Evolutionary conservation across 805 yeast species (phyloP).

Genomic region (Candida coquimbonensis): DNA sequence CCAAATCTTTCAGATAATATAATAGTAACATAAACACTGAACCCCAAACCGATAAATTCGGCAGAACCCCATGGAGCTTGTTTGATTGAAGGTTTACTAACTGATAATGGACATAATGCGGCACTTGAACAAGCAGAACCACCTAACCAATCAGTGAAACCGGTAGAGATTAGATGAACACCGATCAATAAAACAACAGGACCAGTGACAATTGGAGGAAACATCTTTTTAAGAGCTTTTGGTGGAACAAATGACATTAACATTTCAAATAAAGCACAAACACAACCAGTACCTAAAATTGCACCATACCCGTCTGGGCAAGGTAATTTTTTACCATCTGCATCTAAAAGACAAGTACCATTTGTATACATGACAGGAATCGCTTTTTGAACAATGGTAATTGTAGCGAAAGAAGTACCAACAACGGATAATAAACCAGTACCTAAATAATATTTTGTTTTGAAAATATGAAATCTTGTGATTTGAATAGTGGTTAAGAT

Average conservation of each 20-base stretch:
- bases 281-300: conserved; percentile 73
- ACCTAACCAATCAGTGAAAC: conserved; percentile 83
- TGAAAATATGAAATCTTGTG: conserved; percentile 69
- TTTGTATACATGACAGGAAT: conserved; percentile 72
- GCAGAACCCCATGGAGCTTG: conserved; percentile 78
- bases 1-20: conserved; percentile 81
- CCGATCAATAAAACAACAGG: conserved; percentile 89
- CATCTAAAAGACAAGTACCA: conserved; percentile 59
- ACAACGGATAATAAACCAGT: conserved; percentile 87
- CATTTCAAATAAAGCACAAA: conserved; percentile 72
- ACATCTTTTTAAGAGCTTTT: conserved; percentile 54
- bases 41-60: conserved; percentile 79
- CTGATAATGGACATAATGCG: conserved; percentile 38
- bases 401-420: conserved; percentile 87
- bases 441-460: conserved; percentile 73
- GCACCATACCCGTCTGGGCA: conserved; percentile 92
- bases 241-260: conserved; percentile 74
- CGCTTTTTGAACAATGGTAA: conserved; percentile 68
- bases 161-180: conserved; percentile 56
- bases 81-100: conserved; percentile 53
- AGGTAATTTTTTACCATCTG: conserved; percentile 60
- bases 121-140: conserved; percentile 58
- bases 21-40: conserved; percentile 69
- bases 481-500: conserved; percentile 68
- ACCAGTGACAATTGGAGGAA: conserved; percentile 90